phyloP scores from a whole-genome alignment of 2,329 filamentous ascomycete genomes.

The Daldinia sp. region DNA sequence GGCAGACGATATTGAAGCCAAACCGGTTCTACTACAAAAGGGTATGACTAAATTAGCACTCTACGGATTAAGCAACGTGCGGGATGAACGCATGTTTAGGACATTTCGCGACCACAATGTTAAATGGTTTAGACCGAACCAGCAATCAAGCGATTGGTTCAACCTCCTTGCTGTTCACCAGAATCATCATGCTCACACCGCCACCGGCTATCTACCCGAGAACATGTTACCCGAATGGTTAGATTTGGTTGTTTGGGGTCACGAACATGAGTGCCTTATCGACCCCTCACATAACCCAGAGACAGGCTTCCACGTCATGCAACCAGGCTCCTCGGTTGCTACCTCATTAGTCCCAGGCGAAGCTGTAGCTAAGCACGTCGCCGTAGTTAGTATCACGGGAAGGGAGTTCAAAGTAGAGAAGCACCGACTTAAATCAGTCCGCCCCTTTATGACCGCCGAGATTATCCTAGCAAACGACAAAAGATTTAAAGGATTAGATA shows the following conservation, averaged over 20 bases:
- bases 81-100: slow-evolving; percentile 92
- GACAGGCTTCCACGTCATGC: slow-evolving; percentile 94
- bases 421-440: slow-evolving; percentile 84
- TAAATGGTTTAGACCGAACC: slow-evolving; percentile 86
- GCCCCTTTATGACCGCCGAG: slow-evolving; percentile 89
- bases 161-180: slow-evolving; percentile 95
- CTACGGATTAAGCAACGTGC: slow-evolving; percentile 94
- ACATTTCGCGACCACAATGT: slow-evolving; percentile 94
- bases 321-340: slow-evolving; percentile 94
- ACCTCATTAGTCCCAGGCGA: slow-evolving; percentile 92
- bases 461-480: slow-evolving; percentile 79
- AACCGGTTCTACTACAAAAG: slow-evolving; percentile 92
- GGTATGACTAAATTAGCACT: slow-evolving; percentile 90
- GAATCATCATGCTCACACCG: slow-evolving; percentile 91
- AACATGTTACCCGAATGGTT: slow-evolving; percentile 91
- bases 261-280: slow-evolving; percentile 96
- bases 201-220: slow-evolving; percentile 94
- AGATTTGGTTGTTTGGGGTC: slow-evolving; percentile 93
- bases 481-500: slow-evolving; percentile 78
- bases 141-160: slow-evolving; percentile 90
- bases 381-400: slow-evolving; percentile 84
- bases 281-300: slow-evolving; percentile 84
- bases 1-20: slow-evolving; percentile 91
- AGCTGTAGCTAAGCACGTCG: slow-evolving; percentile 88
- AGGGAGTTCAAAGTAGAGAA: slow-evolving; percentile 82